Conservation (phyloP, 2,329 filamentous ascomycete species). For the Aspergillus quadrilineatus region DNA sequence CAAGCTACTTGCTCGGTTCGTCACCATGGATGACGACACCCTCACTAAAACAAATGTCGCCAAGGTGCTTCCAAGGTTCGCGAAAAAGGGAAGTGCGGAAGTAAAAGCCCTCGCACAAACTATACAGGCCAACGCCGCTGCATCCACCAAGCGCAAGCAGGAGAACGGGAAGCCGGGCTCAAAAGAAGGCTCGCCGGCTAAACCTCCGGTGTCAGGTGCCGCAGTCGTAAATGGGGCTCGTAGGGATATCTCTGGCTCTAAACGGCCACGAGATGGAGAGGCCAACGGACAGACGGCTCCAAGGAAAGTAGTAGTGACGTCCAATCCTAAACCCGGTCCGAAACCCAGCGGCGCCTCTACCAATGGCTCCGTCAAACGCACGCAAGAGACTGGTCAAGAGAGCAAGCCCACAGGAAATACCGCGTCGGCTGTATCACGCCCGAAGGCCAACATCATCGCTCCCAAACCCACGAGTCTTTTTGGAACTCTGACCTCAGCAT, state of each 20-base stretch:
- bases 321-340: conserved; percentile 33
- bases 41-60: conserved; percentile 60
- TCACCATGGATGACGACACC: conserved; percentile 57
- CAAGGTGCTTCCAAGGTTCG: conserved; percentile 57
- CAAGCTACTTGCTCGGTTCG: conserved; percentile 55
- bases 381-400: conserved; percentile 26
- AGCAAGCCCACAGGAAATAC: conserved; percentile 32
- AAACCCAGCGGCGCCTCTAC: conserved; percentile 26
- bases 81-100: conserved; percentile 59
- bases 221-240: conserved; percentile 16
- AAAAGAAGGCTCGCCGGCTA: conserved; percentile 37
- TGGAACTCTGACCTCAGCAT: conserved; percentile 48
- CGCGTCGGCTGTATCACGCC: conserved; percentile 28
- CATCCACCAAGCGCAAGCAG: conserved; percentile 46
- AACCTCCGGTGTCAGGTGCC: conserved; percentile 16
- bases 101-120: conserved; percentile 57
- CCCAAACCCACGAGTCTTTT: conserved; percentile 49
- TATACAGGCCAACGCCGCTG: conserved; percentile 52
- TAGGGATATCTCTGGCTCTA: conserved; percentile 33
- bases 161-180: conserved; percentile 37
- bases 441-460: conserved; percentile 40
- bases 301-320: conserved; percentile 40
- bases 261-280: conserved; percentile 42
- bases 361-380: conserved; percentile 30
- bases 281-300: conserved; percentile 33